Conservation (phyloP, 257 asterid genomes). For the Leptodermis oblonga region DNA sequence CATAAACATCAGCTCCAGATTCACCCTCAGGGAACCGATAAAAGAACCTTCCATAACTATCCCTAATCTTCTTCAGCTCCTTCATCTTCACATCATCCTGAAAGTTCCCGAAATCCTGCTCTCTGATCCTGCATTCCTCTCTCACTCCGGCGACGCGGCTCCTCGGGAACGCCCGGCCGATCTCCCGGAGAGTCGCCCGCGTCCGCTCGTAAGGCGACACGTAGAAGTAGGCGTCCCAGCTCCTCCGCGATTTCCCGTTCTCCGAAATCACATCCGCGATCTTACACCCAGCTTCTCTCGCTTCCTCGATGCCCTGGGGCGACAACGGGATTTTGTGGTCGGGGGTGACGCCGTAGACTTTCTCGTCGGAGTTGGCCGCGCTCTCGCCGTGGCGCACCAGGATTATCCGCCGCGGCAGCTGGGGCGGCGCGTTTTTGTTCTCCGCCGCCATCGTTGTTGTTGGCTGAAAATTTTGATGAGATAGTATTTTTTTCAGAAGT, state of each 20-base stretch:
- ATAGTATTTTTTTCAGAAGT: too few species aligned
- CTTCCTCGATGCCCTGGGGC: conserved; percentile 16
- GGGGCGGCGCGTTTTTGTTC: background rate
- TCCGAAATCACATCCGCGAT: conserved; percentile 17
- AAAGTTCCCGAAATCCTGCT: conserved; percentile 67
- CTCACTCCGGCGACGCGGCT: conserved; percentile 41
- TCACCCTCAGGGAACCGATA: conserved; percentile 68
- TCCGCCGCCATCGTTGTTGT: too few species aligned
- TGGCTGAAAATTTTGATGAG: too few species aligned
- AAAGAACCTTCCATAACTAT: conserved; percentile 55
- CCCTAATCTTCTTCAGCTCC: conserved; percentile 39
- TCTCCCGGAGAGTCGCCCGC: conserved; percentile 17
- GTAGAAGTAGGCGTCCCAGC: conserved; percentile 35
- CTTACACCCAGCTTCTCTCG: conserved; percentile 17
- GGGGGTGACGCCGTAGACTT: conserved; percentile 10
- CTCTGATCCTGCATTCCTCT: conserved; percentile 61
- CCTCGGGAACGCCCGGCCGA: conserved; percentile 27
- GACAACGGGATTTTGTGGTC: conserved; percentile 26
- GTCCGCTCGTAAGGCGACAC: conserved; percentile 39
- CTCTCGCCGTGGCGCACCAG: conserved; percentile 34
- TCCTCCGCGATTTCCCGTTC: background rate
- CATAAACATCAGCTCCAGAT: conserved; percentile 69
- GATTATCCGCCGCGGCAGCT: conserved; percentile 32
- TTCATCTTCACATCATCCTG: conserved; percentile 47
- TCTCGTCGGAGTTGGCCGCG: conserved; percentile 20